Conservation (phyloP, 1,284 basidiomycete species). For the Tilletia indica region DNA sequence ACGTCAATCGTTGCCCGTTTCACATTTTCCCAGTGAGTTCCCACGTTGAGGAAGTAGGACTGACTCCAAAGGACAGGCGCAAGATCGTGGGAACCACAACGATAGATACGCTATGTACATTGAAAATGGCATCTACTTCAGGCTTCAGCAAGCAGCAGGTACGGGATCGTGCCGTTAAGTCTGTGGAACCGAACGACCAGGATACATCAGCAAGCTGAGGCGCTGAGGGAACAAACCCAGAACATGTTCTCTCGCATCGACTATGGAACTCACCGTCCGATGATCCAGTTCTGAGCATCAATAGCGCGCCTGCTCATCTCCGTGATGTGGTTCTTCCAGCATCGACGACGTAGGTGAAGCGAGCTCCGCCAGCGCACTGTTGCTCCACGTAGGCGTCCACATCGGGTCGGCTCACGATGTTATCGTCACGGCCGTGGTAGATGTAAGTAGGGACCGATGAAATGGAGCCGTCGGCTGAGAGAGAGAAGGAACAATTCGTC, state of each 20-base stretch:
- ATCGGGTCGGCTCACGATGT: neutral
- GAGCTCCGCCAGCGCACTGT: slow-evolving; percentile 11
- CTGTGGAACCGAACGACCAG: neutral
- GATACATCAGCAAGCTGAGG: neutral
- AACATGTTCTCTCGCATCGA: neutral
- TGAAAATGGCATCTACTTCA: too few species aligned
- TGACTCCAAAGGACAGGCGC: too few species aligned
- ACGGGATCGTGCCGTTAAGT: neutral
- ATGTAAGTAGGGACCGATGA: slow-evolving; percentile 5
- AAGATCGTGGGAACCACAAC: too few species aligned
- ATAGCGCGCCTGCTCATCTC: neutral
- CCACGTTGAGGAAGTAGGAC: too few species aligned
- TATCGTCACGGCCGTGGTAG: slow-evolving; percentile 12
- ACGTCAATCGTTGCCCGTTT: too few species aligned
- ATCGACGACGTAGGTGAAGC: neutral
- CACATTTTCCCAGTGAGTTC: too few species aligned
- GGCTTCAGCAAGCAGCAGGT: neutral
- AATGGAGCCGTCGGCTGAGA: neutral
- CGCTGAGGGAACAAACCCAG: neutral
- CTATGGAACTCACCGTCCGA: neutral
- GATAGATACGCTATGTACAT: too few species aligned
- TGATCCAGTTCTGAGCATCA: neutral
- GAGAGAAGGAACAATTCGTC: neutral
- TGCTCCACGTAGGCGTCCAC: slow-evolving; percentile 12
- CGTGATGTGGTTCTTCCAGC: neutral